Evolutionary conservation across 345 rosid genomes (phyloP).

Genomic region (Erysimum cheiranthoides): DNA sequence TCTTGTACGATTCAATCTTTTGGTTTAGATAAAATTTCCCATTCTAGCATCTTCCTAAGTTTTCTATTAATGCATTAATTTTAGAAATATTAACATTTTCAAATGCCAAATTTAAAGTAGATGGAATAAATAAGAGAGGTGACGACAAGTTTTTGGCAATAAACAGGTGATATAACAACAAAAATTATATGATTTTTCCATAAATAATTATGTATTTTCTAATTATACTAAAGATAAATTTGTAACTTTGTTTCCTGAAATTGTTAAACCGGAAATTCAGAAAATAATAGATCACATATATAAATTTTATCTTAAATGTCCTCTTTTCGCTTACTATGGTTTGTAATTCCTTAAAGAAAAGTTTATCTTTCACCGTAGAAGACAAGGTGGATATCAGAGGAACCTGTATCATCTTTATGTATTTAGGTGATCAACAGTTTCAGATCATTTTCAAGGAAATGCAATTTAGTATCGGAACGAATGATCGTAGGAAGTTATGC

Average conservation of each 20-base stretch:
- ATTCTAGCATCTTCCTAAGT: neutral
- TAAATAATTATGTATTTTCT: neutral
- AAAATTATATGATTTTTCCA: no score
- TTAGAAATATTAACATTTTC: neutral
- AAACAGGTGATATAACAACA: constrained; percentile 1
- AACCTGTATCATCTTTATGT: no score
- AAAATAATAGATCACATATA: neutral
- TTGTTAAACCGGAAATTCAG: neutral
- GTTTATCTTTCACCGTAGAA: no score
- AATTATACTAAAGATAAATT: neutral
- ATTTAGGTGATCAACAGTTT: no score
- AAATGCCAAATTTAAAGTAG: neutral
- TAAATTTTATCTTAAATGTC: no score
- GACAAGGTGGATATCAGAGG: no score
- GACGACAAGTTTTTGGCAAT: neutral
- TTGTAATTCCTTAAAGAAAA: no score
- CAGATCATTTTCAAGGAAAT: no score
- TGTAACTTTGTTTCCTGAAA: neutral
- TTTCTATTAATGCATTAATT: neutral
- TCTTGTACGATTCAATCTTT: constrained; percentile 22
- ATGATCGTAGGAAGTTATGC: no score
- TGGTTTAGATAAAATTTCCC: constrained; percentile 7
- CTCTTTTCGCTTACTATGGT: no score
- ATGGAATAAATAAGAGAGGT: neutral
- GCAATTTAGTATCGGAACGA: no score